Evolutionary conservation across 495 filamentous ascomycete species (phyloP), one percentile per base, ranked within the genome.

Genomic region (Hypoxylon lenormandii): DNA sequence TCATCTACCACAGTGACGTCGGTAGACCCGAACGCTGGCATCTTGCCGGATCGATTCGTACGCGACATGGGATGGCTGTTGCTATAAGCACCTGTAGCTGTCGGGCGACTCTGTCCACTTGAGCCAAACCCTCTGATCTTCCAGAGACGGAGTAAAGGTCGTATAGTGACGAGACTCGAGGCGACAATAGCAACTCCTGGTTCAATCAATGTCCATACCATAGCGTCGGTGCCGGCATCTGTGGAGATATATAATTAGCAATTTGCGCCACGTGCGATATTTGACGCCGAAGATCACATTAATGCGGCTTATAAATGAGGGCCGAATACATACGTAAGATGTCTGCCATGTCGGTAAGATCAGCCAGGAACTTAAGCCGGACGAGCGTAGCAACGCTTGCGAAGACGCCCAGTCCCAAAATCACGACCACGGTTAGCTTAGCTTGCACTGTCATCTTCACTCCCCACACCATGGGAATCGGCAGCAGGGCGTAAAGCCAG

Each of bases 161-260:
- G 78, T 13, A 82, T 80, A 0, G 80, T 80, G 12, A 76, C 73
- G 16, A 80, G 76, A 51, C 73, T 78, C 6, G 79, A 76, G 13
- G 79, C 79, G 3, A 76, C 69, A 23, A 82, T 81, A 16, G 80
- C 80, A 30, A 82, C 74, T 8, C 79, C 80, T 1, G 80, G 80
- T 61, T 82, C 80, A 33, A 82, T 64, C 22, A 80, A 54, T 12
- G 80, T 80, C 80, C 80, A 82, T 2, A 80, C 74, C 80, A 79
- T 80, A 3, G 77, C 75, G 22, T 77, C 63, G 16, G 78, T 82
- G 2, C 75, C 76, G 40, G 69, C 64, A 61, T 75, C 75, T 80
- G 53, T 49, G 18, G 10, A 51, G 6, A 43, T 15, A 21, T 18
- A 4, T 16, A 23, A 22, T 62, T n/a, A 60, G 56, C 53, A 61